Percentiles rank a stretch among this genome's conserved stretches.
phyloP scores from a whole-genome alignment of 1,284 basidiomycete species.

The Pascua sp. region DNA sequence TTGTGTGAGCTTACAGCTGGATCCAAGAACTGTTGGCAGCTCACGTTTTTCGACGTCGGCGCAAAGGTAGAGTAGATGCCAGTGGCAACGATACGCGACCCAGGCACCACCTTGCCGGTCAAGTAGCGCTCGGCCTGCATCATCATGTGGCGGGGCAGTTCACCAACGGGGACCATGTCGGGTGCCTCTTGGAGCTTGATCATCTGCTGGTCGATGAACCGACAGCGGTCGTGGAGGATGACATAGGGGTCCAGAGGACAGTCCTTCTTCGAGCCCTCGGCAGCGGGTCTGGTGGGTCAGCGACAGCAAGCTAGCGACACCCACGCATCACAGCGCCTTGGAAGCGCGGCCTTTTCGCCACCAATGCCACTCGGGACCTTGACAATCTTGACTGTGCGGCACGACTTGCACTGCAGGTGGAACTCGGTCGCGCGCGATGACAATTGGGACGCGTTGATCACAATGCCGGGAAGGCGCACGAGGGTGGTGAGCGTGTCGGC shows the following conservation, averaged over 20 bases:
- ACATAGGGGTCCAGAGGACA: slow-evolving; percentile 95
- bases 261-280: slow-evolving; percentile 77
- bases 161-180: slow-evolving; percentile 99
- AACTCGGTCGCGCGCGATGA: slow-evolving; percentile 90
- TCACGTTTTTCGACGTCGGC: slow-evolving; percentile 73
- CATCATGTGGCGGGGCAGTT: slow-evolving; percentile 92
- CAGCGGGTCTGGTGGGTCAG: slow-evolving; percentile 51
- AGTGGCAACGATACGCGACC: slow-evolving; percentile 88
- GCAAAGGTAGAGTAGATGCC: slow-evolving; percentile 94
- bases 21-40: no score
- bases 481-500: slow-evolving; percentile 93
- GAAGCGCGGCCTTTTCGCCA: slow-evolving; percentile 74
- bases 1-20: slow-evolving; percentile 9
- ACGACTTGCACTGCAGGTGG: slow-evolving; percentile 88
- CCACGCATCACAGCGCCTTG: slow-evolving; percentile 74
- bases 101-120: slow-evolving; percentile 88
- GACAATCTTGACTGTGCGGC: slow-evolving; percentile 75
- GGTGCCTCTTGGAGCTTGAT: slow-evolving; percentile 98
- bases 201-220: slow-evolving; percentile 92
- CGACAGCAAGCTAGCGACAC: slow-evolving; percentile 18
- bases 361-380: slow-evolving; percentile 80
- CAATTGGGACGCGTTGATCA: slow-evolving; percentile 92
- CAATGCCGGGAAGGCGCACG: slow-evolving; percentile 94
- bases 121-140: slow-evolving; percentile 85
- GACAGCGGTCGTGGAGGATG: slow-evolving; percentile 91